phyloP scores from a whole-genome alignment of 768 basidiomycete species.

The Epithele typhae region DNA sequence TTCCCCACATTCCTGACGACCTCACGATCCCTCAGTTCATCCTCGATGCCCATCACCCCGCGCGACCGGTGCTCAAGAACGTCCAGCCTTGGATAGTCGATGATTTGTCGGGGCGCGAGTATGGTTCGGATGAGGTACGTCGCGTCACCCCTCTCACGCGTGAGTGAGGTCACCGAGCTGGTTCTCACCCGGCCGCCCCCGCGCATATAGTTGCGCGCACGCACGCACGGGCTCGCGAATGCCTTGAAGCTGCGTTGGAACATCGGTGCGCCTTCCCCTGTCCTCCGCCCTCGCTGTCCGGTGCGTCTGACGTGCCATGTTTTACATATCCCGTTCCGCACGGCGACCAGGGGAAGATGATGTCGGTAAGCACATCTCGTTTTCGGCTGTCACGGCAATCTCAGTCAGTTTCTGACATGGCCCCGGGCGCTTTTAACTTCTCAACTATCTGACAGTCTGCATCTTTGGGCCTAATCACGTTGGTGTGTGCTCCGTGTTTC shows the following conservation, averaged over 20 bases:
- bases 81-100: slow-evolving; percentile 46
- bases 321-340: neutral
- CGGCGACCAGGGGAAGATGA: slow-evolving; percentile 39
- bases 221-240: slow-evolving; percentile 47
- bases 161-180: neutral
- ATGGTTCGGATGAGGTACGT: slow-evolving; percentile 39
- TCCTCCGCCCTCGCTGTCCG: neutral
- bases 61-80: slow-evolving; percentile 32
- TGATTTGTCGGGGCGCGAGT: slow-evolving; percentile 40
- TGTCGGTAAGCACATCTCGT: slow-evolving; percentile 37
- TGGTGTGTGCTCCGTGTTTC: neutral
- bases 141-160: neutral
- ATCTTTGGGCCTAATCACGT: slow-evolving; percentile 32
- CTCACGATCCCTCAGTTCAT: slow-evolving; percentile 52
- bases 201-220: slow-evolving; percentile 36
- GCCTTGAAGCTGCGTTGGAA: slow-evolving; percentile 38
- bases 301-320: neutral
- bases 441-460: no score
- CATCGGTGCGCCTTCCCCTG: slow-evolving; percentile 31
- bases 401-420: no score
- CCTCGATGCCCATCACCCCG: slow-evolving; percentile 40
- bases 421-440: no score
- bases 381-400: no score
- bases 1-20: slow-evolving; percentile 43
- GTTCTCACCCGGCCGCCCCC: neutral